Base-by-base conservation (phyloP, 208 protist genomes). In the Crithidia acanthocephali region DNA sequence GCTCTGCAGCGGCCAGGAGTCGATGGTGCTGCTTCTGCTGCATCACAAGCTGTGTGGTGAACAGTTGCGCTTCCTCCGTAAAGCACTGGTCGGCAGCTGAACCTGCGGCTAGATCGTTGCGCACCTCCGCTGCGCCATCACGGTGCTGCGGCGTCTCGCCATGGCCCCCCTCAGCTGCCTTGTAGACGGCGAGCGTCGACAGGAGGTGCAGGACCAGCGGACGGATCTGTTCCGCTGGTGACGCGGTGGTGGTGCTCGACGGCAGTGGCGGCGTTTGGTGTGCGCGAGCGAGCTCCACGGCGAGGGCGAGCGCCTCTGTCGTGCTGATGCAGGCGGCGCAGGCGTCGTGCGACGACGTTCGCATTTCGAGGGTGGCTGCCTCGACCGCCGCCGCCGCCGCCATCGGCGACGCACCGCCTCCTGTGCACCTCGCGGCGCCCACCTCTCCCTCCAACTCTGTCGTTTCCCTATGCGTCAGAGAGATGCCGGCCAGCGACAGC, bases 1-100 rank as follows among this genome's bases (percentile, higher is more conserved):
- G 72, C 57, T 77, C 50, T 0, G 72, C 64, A 16, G 72, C 63
- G 5, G 72, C 63, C 33, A 77, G 57, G 18, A 77, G 50, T 30
- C 72, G 72, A 35, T 77, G 64, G 18, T 72, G 72, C 32, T 59
- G 65, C 47, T 45, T 35, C 40, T 77, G 64, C 42, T 52, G 53
- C 47, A 23, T 22, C 72, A 66, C 72, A 4, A 44, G 35, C 6
- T 35, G 63, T 22, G 15, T 7, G 16, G 28, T 25, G 18, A 70
- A 45, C 48, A 60, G 48, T 2, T 35, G 50, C 42, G 0, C 20
- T 13, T 22, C 45, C 18, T 50, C 45, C 15, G 18, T 50, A 42
- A 42, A 42, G 6, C 13, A n/a, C n/a, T n/a, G n/a, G n/a, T n/a
- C n/a, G n/a, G n/a, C n/a, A n/a, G n/a, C n/a, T n/a, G n/a, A n/a